These are phyloP conservation scores for Sugiyamaella floridensis DNA, from an alignment of 805 yeast species.

Conservation along the genomic window DNA sequence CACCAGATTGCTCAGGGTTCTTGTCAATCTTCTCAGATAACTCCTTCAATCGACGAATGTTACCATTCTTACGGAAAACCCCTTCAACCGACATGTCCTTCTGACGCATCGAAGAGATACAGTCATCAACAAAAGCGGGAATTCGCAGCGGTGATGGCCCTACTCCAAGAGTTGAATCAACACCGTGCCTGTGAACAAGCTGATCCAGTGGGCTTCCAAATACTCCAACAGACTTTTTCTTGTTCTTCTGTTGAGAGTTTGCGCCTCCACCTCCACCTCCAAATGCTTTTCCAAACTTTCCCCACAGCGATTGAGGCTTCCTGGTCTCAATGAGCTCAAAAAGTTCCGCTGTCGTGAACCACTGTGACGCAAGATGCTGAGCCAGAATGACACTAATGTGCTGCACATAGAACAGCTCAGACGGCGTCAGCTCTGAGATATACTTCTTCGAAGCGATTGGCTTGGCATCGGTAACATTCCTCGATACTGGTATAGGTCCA, in stretches of 20 bases:
- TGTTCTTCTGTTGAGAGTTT: conserved; percentile 13
- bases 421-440: conserved; percentile 38
- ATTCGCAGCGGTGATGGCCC: conserved; percentile 74
- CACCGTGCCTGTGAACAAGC: conserved; percentile 64
- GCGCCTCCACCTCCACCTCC: conserved; percentile 19
- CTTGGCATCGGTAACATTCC: neutral
- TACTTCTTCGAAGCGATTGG: conserved; percentile 10
- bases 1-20: conserved; percentile 64
- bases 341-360: conserved; percentile 34
- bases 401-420: conserved; percentile 52
- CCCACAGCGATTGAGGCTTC: conserved; percentile 41
- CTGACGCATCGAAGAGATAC: conserved; percentile 72
- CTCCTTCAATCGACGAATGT: conserved; percentile 72
- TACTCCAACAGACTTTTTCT: conserved; percentile 37
- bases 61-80: conserved; percentile 92
- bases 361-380: conserved; percentile 30
- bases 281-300: conserved; percentile 37
- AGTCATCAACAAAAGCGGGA: conserved; percentile 82
- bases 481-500: conserved; percentile 11
- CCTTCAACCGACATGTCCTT: conserved; percentile 95
- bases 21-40: conserved; percentile 67
- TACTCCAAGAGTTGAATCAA: conserved; percentile 75
- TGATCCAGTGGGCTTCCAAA: conserved; percentile 74
- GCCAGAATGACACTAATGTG: conserved; percentile 49
- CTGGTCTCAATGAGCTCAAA: conserved; percentile 33